Evolutionary conservation across 2,329 filamentous ascomycete genomes (phyloP).

Genomic region (Penicillium psychrosexuale): DNA sequence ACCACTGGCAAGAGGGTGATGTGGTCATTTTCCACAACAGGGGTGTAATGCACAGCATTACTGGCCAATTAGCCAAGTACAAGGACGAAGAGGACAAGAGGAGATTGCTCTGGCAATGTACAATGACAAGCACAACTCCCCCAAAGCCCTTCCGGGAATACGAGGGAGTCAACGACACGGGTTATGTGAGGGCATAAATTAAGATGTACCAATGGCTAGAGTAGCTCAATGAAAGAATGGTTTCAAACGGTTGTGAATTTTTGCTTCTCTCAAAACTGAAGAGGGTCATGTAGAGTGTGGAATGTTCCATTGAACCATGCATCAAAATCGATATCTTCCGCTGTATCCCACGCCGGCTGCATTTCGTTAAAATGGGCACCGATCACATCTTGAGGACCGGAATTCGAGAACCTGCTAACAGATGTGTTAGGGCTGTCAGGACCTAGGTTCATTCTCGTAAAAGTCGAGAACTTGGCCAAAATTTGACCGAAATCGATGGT

Average conservation of each 20-base stretch:
- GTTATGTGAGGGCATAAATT: slow-evolving; percentile 1
- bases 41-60: slow-evolving; percentile 15
- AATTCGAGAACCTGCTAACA: slow-evolving; percentile 10
- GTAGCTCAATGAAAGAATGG: neutral
- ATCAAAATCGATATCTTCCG: slow-evolving; percentile 26
- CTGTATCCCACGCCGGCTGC: slow-evolving; percentile 18
- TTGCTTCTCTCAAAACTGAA: neutral
- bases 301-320: slow-evolving; percentile 27
- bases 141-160: slow-evolving; percentile 8
- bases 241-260: too few relatives aligned
- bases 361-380: slow-evolving; percentile 18
- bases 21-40: slow-evolving; percentile 15
- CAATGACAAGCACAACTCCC: slow-evolving; percentile 10
- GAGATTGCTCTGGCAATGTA: slow-evolving; percentile 12
- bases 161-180: slow-evolving; percentile 6
- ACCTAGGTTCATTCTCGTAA: slow-evolving; percentile 16
- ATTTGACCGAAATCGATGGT: slow-evolving; percentile 23
- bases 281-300: slow-evolving; percentile 15
- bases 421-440: slow-evolving; percentile 17
- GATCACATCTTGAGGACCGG: slow-evolving; percentile 11
- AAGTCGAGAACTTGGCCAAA: slow-evolving; percentile 22
- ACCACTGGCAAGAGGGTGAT: slow-evolving; percentile 14
- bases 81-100: slow-evolving; percentile 10
- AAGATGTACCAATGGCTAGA: neutral
- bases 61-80: slow-evolving; percentile 9